phyloP scores from a whole-genome alignment of 2,329 filamentous ascomycete species.

The Moelleriella libera region DNA sequence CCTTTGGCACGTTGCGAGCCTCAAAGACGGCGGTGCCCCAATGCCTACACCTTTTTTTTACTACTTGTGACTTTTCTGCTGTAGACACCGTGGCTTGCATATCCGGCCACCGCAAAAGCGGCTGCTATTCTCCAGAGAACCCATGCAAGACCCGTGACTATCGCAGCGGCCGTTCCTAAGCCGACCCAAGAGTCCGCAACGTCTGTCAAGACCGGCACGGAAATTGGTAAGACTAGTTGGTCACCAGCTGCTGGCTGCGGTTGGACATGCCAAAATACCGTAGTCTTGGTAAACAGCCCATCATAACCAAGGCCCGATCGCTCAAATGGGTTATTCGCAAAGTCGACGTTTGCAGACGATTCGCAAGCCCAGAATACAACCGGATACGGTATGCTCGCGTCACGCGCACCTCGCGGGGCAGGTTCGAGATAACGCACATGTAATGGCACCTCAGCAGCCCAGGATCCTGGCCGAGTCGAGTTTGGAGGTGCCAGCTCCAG shows the following conservation, averaged over 20 bases:
- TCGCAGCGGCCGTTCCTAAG: conserved; percentile 41
- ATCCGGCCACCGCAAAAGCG: conserved; percentile 1
- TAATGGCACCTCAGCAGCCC: conserved; percentile 61
- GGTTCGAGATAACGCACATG: conserved; percentile 74
- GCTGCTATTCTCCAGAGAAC: conserved; percentile 43
- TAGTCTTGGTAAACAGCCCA: conserved; percentile 58
- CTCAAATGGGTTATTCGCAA: conserved; percentile 73
- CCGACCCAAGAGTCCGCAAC: conserved; percentile 32
- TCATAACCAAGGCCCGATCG: conserved; percentile 77
- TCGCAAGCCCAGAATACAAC: conserved; percentile 83
- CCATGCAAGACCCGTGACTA: conserved; percentile 56
- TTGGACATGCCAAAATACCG: conserved; percentile 69
- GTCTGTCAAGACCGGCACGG: conserved; percentile 52
- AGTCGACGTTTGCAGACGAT: conserved; percentile 49
- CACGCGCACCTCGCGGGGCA: conserved; percentile 34
- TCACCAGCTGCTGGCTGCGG: conserved; percentile 26
- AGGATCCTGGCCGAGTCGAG: conserved; percentile 24
- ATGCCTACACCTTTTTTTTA: not conserved
- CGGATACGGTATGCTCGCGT: conserved; percentile 60
- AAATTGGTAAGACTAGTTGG: conserved; percentile 37
- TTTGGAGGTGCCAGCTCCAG: conserved; percentile 53
- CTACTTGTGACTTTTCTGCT: not conserved
- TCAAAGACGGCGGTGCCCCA: no score
- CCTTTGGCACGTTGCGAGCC: no score
- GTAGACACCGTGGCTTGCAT: not conserved